phyloP scores from a whole-genome alignment of 768 basidiomycete genomes.

The Gloeopeniophorella convolvens region DNA sequence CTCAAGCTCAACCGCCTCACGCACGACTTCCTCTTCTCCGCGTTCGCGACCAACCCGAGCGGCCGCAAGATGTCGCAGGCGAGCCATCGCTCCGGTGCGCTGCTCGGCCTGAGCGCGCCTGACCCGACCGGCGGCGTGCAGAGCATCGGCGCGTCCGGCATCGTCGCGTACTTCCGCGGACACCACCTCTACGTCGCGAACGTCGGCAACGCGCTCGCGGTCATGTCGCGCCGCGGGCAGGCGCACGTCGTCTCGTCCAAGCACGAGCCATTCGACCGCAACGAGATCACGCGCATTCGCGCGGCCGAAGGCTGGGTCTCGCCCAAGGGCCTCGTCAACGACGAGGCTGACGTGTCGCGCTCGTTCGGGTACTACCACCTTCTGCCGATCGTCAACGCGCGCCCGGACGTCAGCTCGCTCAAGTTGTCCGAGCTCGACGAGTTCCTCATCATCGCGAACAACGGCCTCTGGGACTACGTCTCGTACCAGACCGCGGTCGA shows the following conservation, averaged over 20 bases:
- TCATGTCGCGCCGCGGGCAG: slow-evolving; percentile 71
- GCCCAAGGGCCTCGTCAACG: slow-evolving; percentile 83
- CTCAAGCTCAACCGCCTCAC: slow-evolving; percentile 77
- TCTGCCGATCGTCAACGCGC: slow-evolving; percentile 83
- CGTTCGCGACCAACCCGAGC: slow-evolving; percentile 25
- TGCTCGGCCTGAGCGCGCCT: slow-evolving; percentile 33
- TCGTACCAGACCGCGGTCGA: slow-evolving; percentile 95
- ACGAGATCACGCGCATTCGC: slow-evolving; percentile 83
- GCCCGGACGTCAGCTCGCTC: slow-evolving; percentile 68
- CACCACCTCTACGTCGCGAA: slow-evolving; percentile 87
- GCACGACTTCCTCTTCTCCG: slow-evolving; percentile 56
- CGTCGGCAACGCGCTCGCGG: slow-evolving; percentile 81
- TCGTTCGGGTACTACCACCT: slow-evolving; percentile 91
- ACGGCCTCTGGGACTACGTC: slow-evolving; percentile 90
- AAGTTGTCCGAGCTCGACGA: slow-evolving; percentile 81
- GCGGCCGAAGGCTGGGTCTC: slow-evolving; percentile 93
- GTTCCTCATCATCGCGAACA: slow-evolving; percentile 92
- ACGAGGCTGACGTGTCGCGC: slow-evolving; percentile 86
- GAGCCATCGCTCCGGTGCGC: slow-evolving; percentile 25
- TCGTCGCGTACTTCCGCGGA: slow-evolving; percentile 78
- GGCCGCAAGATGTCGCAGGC: slow-evolving; percentile 69
- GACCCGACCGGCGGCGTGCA: slow-evolving; percentile 37
- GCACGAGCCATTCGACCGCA: slow-evolving; percentile 86
- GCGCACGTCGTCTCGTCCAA: slow-evolving; percentile 68
- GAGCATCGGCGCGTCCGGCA: slow-evolving; percentile 72